These are phyloP conservation scores for Epichloe typhina DNA, from an alignment of 2,329 filamentous ascomycete genomes.

Conservation along the genomic window DNA sequence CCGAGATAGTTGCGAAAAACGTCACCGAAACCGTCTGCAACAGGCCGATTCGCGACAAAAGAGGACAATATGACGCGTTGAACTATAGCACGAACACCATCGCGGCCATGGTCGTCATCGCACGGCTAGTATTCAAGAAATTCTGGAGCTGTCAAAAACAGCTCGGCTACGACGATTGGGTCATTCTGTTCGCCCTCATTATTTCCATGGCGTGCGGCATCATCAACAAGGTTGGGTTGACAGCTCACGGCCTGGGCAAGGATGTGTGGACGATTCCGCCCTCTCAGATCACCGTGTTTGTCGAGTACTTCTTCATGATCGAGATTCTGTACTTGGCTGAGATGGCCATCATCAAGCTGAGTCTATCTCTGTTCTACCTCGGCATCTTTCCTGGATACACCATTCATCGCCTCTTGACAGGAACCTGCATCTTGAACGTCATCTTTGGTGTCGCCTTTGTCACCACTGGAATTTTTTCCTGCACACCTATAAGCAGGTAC, in stretches of 20 bases:
- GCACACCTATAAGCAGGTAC: slow-evolving; percentile 24
- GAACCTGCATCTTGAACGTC: slow-evolving; percentile 18
- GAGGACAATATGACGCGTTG: slow-evolving; percentile 1
- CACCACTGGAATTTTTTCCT: slow-evolving; percentile 24
- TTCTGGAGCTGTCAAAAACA: slow-evolving; percentile 16
- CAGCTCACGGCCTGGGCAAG: slow-evolving; percentile 17
- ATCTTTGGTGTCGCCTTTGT: slow-evolving; percentile 19
- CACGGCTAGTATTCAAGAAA: slow-evolving; percentile 13
- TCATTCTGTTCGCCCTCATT: slow-evolving; percentile 12
- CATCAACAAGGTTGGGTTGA: slow-evolving; percentile 12
- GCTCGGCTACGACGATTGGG: slow-evolving; percentile 19
- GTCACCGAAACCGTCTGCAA: slow-evolving; percentile 1
- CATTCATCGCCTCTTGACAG: slow-evolving; percentile 20
- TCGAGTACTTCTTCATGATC: slow-evolving; percentile 18
- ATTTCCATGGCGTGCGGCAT: slow-evolving; percentile 11
- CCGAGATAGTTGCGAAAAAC: slow-evolving; percentile 1
- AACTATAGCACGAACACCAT: slow-evolving; percentile 9
- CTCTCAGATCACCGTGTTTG: slow-evolving; percentile 13
- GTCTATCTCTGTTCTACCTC: slow-evolving; percentile 29
- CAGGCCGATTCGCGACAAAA: slow-evolving; percentile 1
- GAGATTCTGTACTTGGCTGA: slow-evolving; percentile 19
- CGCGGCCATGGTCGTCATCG: slow-evolving; percentile 8
- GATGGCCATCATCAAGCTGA: slow-evolving; percentile 25
- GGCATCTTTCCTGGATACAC: slow-evolving; percentile 23
- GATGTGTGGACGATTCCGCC: slow-evolving; percentile 21